phyloP scores from a whole-genome alignment of 2,329 filamentous ascomycete genomes.

The Chrysoporthe puriensis region DNA sequence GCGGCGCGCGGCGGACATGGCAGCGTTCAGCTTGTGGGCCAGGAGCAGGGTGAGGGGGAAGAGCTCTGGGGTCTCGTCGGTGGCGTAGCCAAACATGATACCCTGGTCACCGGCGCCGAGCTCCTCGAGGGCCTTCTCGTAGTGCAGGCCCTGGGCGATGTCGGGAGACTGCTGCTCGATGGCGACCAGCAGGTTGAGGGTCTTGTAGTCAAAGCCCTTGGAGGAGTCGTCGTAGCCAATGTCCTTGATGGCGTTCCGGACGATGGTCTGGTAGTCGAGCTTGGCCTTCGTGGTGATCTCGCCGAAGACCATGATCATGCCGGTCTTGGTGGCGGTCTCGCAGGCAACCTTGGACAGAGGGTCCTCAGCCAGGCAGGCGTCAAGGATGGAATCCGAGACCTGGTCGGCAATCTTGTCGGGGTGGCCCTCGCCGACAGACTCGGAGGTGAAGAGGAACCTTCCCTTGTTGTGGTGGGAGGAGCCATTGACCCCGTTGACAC shows the following conservation, averaged over 20 bases:
- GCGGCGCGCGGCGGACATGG: constrained; percentile 87
- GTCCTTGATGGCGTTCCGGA: constrained; percentile 93
- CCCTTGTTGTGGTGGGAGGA: constrained; percentile 59
- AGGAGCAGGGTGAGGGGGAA: constrained; percentile 93
- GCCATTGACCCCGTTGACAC: constrained; percentile 52
- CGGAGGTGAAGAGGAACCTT: constrained; percentile 87
- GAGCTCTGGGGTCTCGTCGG: constrained; percentile 97
- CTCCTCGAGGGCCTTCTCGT: constrained; percentile 95
- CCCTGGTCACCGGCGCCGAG: constrained; percentile 99
- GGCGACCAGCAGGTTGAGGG: constrained; percentile 95
- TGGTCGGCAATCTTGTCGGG: constrained; percentile 98
- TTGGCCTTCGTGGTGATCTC: constrained; percentile 97
- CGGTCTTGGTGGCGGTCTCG: constrained; percentile 99
- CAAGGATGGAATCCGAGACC: constrained; percentile 96
- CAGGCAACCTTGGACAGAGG: constrained; percentile 98
- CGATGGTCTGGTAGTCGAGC: constrained; percentile 97
- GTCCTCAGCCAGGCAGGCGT: constrained; percentile 93
- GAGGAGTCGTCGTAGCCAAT: constrained; percentile 96
- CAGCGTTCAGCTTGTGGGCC: constrained; percentile 95
- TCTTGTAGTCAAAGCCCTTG: constrained; percentile 99
- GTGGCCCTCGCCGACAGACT: constrained; percentile 88
- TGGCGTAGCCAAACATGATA: constrained; percentile 99
- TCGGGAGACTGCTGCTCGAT: constrained; percentile 99
- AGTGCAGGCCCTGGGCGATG: constrained; percentile 98
- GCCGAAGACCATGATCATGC: constrained; percentile 98